Conservation (phyloP, 2,329 filamentous ascomycete genomes). For the Calonectria montana region DNA sequence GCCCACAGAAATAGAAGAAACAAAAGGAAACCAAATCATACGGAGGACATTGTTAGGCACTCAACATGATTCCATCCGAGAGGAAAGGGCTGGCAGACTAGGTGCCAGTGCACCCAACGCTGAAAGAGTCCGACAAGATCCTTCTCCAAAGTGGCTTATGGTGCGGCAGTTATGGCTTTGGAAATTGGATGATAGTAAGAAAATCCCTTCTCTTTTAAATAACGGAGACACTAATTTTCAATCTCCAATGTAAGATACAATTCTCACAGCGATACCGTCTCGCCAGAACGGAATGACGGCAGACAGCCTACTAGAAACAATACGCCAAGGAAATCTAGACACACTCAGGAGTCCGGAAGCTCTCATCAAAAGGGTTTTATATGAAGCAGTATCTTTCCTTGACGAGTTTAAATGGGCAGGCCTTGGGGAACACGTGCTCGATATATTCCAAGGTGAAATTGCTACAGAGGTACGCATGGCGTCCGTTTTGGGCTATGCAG, state of each 20-base stretch:
- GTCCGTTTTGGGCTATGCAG: no score
- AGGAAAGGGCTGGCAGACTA: background rate
- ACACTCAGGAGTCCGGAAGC: conserved; percentile 13
- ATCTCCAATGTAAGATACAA: conserved; percentile 20
- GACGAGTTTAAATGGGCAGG: conserved; percentile 30
- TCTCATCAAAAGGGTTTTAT: conserved; percentile 22
- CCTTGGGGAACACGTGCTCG: conserved; percentile 26
- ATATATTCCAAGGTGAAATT: conserved; percentile 27
- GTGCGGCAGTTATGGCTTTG: conserved; percentile 35
- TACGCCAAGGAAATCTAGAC: conserved; percentile 26
- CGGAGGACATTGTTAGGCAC: background rate
- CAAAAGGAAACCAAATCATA: background rate
- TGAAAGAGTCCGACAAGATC: conserved; percentile 10
- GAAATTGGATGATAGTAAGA: conserved; percentile 34
- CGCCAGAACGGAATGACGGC: conserved; percentile 16
- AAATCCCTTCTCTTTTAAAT: no score
- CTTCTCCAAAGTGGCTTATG: conserved; percentile 20
- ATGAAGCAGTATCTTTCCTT: conserved; percentile 18
- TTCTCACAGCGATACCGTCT: conserved; percentile 26
- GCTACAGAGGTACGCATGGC: conserved; percentile 3
- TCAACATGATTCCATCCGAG: background rate
- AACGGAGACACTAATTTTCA: no score
- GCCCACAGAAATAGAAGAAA: background rate
- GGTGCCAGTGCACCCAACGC: background rate
- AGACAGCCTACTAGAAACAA: conserved; percentile 29